Percentiles rank a stretch among this genome's conserved stretches.
Conservation (phyloP, 139 green algal genomes). For the Chlorella sorokiniana region DNA sequence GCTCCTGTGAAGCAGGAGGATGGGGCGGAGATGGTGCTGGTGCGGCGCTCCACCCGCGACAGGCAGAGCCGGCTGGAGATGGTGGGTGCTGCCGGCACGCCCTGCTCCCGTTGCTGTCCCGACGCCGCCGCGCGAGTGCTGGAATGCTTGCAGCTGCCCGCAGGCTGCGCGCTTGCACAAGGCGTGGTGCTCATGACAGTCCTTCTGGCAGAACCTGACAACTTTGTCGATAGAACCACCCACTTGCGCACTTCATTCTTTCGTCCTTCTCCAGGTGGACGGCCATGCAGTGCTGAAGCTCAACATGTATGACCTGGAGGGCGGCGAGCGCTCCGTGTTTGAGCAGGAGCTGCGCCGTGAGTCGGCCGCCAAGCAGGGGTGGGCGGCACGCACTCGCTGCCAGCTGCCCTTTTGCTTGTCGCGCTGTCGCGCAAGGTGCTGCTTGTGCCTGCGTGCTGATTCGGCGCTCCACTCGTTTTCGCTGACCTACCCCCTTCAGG, state of each 20-base stretch:
- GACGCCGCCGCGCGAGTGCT: background rate
- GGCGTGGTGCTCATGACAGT: too few relatives aligned
- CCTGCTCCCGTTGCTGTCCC: background rate
- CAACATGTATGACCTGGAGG: conserved; percentile 71
- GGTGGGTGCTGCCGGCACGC: background rate
- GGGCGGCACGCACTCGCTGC: background rate
- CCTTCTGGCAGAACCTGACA: background rate
- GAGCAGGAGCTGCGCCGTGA: conserved; percentile 44
- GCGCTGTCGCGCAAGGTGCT: too few relatives aligned
- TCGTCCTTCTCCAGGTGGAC: conserved; percentile 46
- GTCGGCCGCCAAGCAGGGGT: background rate
- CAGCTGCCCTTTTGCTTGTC: background rate
- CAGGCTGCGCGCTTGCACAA: too few relatives aligned
- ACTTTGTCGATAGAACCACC: background rate
- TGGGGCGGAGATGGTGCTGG: background rate
- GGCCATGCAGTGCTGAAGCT: conserved; percentile 62
- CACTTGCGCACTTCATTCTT: background rate
- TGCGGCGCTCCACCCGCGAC: conserved; percentile 5
- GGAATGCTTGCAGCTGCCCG: background rate
- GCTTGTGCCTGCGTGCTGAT: background rate
- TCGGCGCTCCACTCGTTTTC: background rate
- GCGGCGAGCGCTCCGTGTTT: conserved; percentile 62
- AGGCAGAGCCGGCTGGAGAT: background rate
- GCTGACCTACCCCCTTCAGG: background rate
- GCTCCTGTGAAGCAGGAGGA: background rate